These are phyloP conservation scores for Delitschia confertaspora DNA, from an alignment of 495 filamentous ascomycete genomes.

Conservation along the genomic window DNA sequence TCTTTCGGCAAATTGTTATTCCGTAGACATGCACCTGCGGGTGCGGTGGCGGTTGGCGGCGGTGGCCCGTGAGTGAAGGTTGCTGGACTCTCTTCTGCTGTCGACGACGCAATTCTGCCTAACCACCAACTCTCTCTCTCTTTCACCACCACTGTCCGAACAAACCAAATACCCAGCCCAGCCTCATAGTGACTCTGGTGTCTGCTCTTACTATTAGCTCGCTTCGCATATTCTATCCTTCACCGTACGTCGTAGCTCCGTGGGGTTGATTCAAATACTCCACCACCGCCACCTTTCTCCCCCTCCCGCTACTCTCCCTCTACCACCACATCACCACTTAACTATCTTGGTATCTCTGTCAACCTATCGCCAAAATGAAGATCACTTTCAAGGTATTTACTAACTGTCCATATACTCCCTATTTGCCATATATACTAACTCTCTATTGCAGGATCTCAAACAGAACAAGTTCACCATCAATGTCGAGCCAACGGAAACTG, in stretches of 20 bases:
- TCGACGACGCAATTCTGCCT: too few species aligned
- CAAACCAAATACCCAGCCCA: too few species aligned
- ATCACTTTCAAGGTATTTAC: conserved; percentile 67
- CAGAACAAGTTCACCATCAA: conserved; percentile 96
- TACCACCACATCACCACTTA: conserved; percentile 5
- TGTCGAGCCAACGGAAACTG: conserved; percentile 83
- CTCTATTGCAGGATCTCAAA: conserved; percentile 67
- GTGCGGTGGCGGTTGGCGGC: too few species aligned
- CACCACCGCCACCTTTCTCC: conserved; percentile 1
- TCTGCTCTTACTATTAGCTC: background rate
- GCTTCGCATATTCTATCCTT: too few species aligned
- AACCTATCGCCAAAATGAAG: conserved; percentile 53
- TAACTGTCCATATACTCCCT: background rate
- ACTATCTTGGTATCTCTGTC: conserved; percentile 1
- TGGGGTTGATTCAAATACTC: background rate
- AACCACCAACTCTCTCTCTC: too few species aligned
- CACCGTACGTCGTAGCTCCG: background rate
- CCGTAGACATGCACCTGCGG: too few species aligned
- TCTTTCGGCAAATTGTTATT: too few species aligned
- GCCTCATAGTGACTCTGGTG: background rate
- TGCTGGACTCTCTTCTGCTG: too few species aligned
- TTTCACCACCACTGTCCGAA: too few species aligned
- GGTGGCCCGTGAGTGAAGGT: too few species aligned
- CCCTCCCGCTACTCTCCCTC: conserved; percentile 7
- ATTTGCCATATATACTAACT: conserved; percentile 8